Evolutionary conservation across 441 rosid genomes (phyloP).

Genomic region (Hura crepitans): DNA sequence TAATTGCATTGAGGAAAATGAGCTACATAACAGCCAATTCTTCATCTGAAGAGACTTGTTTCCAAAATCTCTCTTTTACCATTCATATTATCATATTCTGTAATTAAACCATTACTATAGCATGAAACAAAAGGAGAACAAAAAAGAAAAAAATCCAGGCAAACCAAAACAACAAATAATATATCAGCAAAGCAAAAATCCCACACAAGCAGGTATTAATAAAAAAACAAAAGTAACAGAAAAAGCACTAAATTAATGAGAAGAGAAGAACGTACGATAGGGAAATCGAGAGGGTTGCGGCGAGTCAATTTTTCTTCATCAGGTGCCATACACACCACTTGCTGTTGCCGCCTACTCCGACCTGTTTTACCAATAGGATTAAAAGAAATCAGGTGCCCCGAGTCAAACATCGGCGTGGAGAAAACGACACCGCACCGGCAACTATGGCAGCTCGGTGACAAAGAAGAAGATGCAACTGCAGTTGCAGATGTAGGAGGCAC

Average conservation of each 20-base stretch:
- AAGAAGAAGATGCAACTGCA: slow-evolving; percentile 1
- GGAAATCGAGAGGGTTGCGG: slow-evolving; percentile 64
- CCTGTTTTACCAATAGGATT: slow-evolving; percentile 1
- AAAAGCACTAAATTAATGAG: neutral
- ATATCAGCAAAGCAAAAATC: neutral
- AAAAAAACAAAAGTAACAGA: neutral
- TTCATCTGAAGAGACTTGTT: neutral
- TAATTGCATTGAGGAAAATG: neutral
- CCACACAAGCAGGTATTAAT: too few species aligned
- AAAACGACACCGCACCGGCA: slow-evolving; percentile 28
- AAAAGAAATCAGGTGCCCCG: slow-evolving; percentile 9
- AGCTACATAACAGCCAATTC: neutral
- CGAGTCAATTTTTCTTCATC: slow-evolving; percentile 72
- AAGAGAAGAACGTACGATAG: slow-evolving; percentile 38
- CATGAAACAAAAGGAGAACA: neutral
- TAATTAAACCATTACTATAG: neutral
- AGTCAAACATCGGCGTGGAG: slow-evolving; percentile 19
- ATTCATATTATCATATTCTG: neutral
- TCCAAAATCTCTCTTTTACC: neutral
- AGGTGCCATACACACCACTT: slow-evolving; percentile 65
- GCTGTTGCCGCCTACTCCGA: slow-evolving; percentile 28
- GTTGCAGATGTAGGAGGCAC: slow-evolving; percentile 15
- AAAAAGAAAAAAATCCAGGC: neutral
- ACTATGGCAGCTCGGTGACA: slow-evolving; percentile 24
- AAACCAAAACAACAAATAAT: neutral